Conservation (phyloP, 495 filamentous ascomycete species). For the Pseudoneurospora amorphoporcata region DNA sequence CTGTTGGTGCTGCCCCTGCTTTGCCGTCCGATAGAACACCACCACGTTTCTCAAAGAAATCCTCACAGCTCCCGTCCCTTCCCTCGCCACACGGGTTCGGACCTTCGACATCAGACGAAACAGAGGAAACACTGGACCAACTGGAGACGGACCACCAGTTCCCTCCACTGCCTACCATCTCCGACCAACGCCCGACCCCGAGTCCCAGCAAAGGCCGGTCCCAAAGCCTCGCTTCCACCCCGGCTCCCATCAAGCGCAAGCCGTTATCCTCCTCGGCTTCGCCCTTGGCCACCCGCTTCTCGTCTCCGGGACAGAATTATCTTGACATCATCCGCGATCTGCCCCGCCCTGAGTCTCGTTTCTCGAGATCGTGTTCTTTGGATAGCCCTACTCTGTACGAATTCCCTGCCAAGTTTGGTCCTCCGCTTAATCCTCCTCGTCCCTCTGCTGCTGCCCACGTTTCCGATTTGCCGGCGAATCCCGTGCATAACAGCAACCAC, state of each 20-base stretch:
- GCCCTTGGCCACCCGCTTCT: slow-evolving; percentile 38
- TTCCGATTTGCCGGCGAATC: slow-evolving; percentile 7
- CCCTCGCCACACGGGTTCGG: neutral
- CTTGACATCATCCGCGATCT: slow-evolving; percentile 26
- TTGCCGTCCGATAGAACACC: neutral
- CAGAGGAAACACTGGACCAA: neutral
- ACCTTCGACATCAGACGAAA: neutral
- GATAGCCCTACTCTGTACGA: slow-evolving; percentile 50
- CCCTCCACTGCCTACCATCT: slow-evolving; percentile 11
- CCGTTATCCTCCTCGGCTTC: slow-evolving; percentile 44
- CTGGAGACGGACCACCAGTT: slow-evolving; percentile 5
- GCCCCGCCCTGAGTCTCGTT: slow-evolving; percentile 35
- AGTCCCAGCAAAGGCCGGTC: slow-evolving; percentile 21
- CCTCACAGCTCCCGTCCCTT: neutral
- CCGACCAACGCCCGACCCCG: slow-evolving; percentile 13
- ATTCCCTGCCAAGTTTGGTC: slow-evolving; percentile 26
- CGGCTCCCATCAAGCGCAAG: slow-evolving; percentile 39
- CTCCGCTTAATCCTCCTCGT: slow-evolving; percentile 6
- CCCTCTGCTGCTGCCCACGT: slow-evolving; percentile 8
- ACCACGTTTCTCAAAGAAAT: neutral
- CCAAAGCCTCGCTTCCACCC: slow-evolving; percentile 20
- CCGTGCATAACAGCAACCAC: slow-evolving; percentile 6
- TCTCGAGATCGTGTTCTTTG: slow-evolving; percentile 39
- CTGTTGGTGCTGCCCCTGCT: neutral
- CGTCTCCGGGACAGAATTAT: slow-evolving; percentile 33